Percentiles rank a stretch among this genome's conserved stretches.
phyloP scores from a whole-genome alignment of 345 rosid species.

The Citrus sinensis region DVS_A1.0 CM039167.1:6073501-6074000 shows the following conservation, averaged over 20 bases:
- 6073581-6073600: conserved; percentile 48
- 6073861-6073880: conserved; percentile 57
- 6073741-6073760: conserved; percentile 91
- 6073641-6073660: conserved; percentile 80
- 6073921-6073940: conserved; percentile 76
- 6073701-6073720: conserved; percentile 53
- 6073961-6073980: conserved; percentile 72
- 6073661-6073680: conserved; percentile 64
- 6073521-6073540: conserved; percentile 75
- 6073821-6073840: conserved; percentile 71
- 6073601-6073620: conserved; percentile 73
- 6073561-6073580: conserved; percentile 69
- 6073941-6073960: conserved; percentile 84
- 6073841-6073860: conserved; percentile 68
- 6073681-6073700: conserved; percentile 50
- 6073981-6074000: conserved; percentile 74
- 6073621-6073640: conserved; percentile 74
- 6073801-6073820: conserved; percentile 62
- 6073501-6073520: conserved; percentile 79
- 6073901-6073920: conserved; percentile 47
- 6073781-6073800: conserved; percentile 53
- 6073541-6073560: conserved; percentile 79
- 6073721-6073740: conserved; percentile 71
- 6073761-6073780: conserved; percentile 72
- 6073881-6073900: conserved; percentile 59